A percentile compares a stretch with the other conserved stretches of the same genome.
These are phyloP conservation scores for Ananas comosus DNA, from an alignment of 176 grass and related monocot genomes.

Conservation along the genomic window DNA sequence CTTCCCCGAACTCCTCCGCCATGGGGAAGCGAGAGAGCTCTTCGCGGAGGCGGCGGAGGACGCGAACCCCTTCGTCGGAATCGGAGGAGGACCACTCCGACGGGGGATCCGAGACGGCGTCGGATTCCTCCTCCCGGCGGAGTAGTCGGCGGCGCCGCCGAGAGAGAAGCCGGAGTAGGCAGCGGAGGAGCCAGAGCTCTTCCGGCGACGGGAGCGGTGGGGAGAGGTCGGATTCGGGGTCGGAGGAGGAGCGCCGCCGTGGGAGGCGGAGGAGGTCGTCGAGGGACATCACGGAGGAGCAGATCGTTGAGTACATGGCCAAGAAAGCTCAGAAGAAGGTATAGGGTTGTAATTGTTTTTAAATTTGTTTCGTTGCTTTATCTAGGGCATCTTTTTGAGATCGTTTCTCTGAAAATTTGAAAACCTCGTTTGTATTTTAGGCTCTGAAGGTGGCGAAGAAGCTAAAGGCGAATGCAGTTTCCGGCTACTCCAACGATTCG, in stretches of 20 bases:
- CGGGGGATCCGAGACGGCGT: constrained; percentile 14
- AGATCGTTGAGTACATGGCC: constrained; percentile 72
- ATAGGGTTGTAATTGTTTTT: neutral
- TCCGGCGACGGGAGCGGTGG: constrained; percentile 32
- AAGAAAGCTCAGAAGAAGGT: constrained; percentile 96
- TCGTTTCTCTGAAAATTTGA: neutral
- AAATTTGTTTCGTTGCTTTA: constrained; percentile 7
- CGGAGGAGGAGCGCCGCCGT: constrained; percentile 21
- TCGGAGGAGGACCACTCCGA: constrained; percentile 6
- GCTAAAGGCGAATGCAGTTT: constrained; percentile 70
- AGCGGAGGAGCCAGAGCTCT: constrained; percentile 18
- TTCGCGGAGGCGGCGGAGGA: neutral
- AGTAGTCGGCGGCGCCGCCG: constrained; percentile 25
- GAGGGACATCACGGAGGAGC: constrained; percentile 69
- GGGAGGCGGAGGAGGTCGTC: constrained; percentile 15
- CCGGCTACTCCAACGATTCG: constrained; percentile 77
- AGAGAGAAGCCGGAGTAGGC: constrained; percentile 24
- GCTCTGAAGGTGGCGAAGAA: constrained; percentile 91
- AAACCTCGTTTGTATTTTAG: constrained; percentile 23
- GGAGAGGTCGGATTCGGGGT: constrained; percentile 41
- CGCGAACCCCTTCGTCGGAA: neutral
- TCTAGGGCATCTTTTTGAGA: too few relatives aligned
- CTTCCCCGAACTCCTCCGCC: too few relatives aligned
- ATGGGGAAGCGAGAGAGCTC: too few relatives aligned
- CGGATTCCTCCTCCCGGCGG: constrained; percentile 15